Evolutionary conservation across 257 asterid genomes (phyloP), one percentile per base, ranked within the genome.

Genomic region (Petrea volubilis): DNA sequence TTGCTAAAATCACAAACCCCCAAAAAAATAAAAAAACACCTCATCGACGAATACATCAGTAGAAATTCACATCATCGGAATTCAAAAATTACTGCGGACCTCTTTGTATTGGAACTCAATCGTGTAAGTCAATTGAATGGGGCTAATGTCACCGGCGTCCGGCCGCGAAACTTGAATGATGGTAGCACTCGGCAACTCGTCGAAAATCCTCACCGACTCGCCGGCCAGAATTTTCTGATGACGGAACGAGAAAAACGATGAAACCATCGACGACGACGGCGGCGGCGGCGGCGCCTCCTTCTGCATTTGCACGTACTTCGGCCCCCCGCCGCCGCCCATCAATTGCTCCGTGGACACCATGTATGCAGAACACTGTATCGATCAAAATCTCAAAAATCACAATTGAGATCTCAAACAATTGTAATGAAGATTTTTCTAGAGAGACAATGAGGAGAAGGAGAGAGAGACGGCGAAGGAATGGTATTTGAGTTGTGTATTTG

Each of bases 81-180:
- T 47, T 62, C 14, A 60, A 40, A 8, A 46, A 36, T 6, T 60
- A 76, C 23, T 13, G 1, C 49, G 24, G 64, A 78, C 98, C 95
- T 92, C 87, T 72, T 84, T 92, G 77, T 88, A 90, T 71, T 82
- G 89, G 17, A 88, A 75, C 68, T 88, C 85, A 76, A 92, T 92
- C 44, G 98, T 92, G 77, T 92, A 92, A 62, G 97, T 86, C 31
- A 92, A 90, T 71, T 86, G 91, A 79, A 87, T 78, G 61, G 98
- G 98, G 85, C 95, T 90, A 50, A 90, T 83, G 74, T 88, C 97
- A 18, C 92, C 86, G 38, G 96, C 92, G 68, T 93, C 97, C 14
- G 96, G 97, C 7, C 98, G 92, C 41, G 96, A 90, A 12, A 88
- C 95, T 80, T 86, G 87, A 69, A 90, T 55, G 65, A 90, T 93